Evolutionary conservation across 345 rosid genomes (phyloP), one percentile per base, ranked within the genome.

Genomic region (Eucalyptus polyanthemos): DNA sequence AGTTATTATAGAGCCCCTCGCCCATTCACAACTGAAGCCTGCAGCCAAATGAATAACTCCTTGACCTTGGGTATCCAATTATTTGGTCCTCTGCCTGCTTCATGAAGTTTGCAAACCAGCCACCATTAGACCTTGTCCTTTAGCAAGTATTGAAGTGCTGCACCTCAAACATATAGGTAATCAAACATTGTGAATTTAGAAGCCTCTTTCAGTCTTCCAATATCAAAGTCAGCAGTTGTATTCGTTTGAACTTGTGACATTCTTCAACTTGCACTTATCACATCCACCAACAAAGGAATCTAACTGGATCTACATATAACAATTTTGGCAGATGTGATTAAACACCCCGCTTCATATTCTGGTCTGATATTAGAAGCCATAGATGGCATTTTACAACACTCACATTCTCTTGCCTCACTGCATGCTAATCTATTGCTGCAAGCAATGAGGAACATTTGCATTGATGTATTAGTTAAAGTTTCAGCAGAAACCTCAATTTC

Each of bases 401-500:
- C 42, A 91, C 95, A 95, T 89, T 93, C 96, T 92, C 96, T 93
- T 85, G 93, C 94, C 92, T 95, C 96, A 90, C 96, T 95, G 91
- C 97, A 95, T 8, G 96, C 95, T 88, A 94, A 89, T 91, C 96
- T 93, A 90, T 94, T 92, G 90, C 92, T 86, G 91, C 96, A 93
- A 58, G 96, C 94, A 88, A 95, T 80, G 88, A 93, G 96, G 96
- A 87, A 95, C 96, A 87, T 90, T 89, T 16, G 54, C 45, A 95
- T 92, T 45, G 91, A 92, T 90, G 89, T 91, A 60, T 91, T 87
- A 56, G 92, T 89, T 91, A 95, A 72, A 90, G 93, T 93, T 87
- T 95, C 96, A 81, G 96, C 96, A 87, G 93, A 51, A 88, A 95
- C 96, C 92, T 95, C 97, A 88, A 93, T 90, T 90, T 94, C 96